Conservation (phyloP, 2,329 filamentous ascomycete genomes). For the Xylariaceae sp. region DNA sequence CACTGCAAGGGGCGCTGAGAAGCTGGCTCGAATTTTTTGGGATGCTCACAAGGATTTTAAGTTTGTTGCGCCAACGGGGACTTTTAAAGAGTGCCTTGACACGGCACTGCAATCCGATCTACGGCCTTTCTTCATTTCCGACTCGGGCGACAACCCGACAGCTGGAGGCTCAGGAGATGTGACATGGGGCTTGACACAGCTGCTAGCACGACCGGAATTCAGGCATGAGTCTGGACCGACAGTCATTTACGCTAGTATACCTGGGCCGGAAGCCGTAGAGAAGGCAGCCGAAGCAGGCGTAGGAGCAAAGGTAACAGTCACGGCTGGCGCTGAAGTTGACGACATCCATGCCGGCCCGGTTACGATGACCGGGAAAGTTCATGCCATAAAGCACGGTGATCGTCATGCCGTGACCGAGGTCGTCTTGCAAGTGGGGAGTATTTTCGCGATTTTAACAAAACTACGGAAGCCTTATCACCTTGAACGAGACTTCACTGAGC, state of each 20-base stretch:
- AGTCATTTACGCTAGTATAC: slow-evolving; percentile 60
- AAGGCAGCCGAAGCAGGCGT: slow-evolving; percentile 52
- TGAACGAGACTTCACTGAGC: slow-evolving; percentile 57
- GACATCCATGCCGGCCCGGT: slow-evolving; percentile 54
- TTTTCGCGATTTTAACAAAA: slow-evolving; percentile 58
- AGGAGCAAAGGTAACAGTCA: slow-evolving; percentile 55
- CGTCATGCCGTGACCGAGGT: slow-evolving; percentile 53
- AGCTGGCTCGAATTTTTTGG: slow-evolving; percentile 56
- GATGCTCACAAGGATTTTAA: slow-evolving; percentile 51
- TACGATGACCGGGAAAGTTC: slow-evolving; percentile 56
- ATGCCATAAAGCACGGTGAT: slow-evolving; percentile 58
- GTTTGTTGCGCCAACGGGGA: slow-evolving; percentile 59
- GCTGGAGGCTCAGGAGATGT: slow-evolving; percentile 61
- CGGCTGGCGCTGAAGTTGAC: slow-evolving; percentile 57
- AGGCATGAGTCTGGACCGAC: slow-evolving; percentile 43
- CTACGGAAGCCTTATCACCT: slow-evolving; percentile 60
- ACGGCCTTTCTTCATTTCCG: slow-evolving; percentile 59
- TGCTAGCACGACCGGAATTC: slow-evolving; percentile 54
- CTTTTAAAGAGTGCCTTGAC: slow-evolving; percentile 54
- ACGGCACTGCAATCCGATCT: slow-evolving; percentile 47
- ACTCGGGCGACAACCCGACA: slow-evolving; percentile 62
- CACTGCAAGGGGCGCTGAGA: slow-evolving; percentile 49
- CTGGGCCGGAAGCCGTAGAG: slow-evolving; percentile 51
- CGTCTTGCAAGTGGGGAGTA: slow-evolving; percentile 55
- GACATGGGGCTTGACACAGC: slow-evolving; percentile 54